Evolutionary conservation across 1,284 basidiomycete genomes (phyloP), one percentile per base, ranked within the genome.

Genomic region (Marasmius tenuissimus): DNA sequence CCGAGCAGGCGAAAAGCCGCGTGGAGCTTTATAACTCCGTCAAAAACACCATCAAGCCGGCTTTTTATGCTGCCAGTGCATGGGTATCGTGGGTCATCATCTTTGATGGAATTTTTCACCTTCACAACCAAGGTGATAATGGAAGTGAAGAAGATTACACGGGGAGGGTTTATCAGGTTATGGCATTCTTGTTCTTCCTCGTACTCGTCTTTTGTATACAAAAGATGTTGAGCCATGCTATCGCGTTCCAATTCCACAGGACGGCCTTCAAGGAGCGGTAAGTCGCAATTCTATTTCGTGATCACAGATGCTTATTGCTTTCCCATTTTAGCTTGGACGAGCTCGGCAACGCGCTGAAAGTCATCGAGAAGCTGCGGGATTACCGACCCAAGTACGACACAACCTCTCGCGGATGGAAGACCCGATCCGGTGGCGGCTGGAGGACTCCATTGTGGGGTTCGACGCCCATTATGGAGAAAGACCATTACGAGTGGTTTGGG

Each of bases 61-160:
- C 86, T 10, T 78, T 91, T 58, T 90, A 91, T 65, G 88, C 83
- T 11, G 84, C 83, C 1, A 85, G 84, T 60, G 79, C 74, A 10
- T 90, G 87, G 85, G 80, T 82, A 47, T 88, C 86, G 62, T 92
- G 88, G 90, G 76, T 81, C 59, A 87, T 92, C 65, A 78, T 91
- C 50, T 92, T 91, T 69, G 76, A 74, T 53, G 75, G 83, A 58
- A 87, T 91, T 60, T 91, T 80, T 71, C 66, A 79, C 34, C 71
- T 91, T 52, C 83, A 87, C 66, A 71, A 86, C 64, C 62, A 67
- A 14, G 68, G 71, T 39, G 66, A 81, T n/a, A 65, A 61, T 22
- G 50, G 68, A 16, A 91, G 85, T 70, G 75, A 76, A 48, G 87
- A 86, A 35, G 60, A 70, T 7, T 89, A 89, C 68, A 87, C 87